Evolutionary conservation across 306 rosid species (phyloP).

Genomic region (Begonia masoniana): DNA sequence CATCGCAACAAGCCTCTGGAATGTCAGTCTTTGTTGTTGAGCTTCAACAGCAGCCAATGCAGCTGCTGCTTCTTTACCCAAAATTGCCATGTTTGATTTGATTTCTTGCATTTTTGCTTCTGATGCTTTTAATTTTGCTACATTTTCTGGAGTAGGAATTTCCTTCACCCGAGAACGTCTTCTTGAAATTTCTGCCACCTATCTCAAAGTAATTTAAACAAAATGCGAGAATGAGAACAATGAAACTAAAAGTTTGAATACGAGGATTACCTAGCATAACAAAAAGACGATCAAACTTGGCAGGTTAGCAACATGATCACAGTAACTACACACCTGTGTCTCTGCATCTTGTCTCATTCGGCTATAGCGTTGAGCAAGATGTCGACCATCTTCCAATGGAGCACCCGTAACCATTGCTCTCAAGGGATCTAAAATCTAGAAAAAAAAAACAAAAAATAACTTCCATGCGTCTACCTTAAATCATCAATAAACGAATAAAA

Average conservation of each 20-base stretch:
- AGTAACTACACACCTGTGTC: constrained; percentile 29
- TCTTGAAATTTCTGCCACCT: constrained; percentile 72
- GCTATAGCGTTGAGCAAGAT: constrained; percentile 95
- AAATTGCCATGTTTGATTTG: constrained; percentile 83
- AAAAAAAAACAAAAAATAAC: background rate
- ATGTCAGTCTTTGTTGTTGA: constrained; percentile 90
- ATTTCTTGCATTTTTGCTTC: constrained; percentile 82
- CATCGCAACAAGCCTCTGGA: constrained; percentile 96
- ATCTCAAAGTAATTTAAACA: constrained; percentile 6
- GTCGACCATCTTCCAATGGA: constrained; percentile 99
- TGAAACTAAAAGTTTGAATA: background rate
- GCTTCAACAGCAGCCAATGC: constrained; percentile 93
- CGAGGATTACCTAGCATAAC: background rate
- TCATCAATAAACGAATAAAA: too few relatives aligned
- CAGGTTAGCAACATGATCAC: background rate
- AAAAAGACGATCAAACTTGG: background rate
- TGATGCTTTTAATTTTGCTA: constrained; percentile 77
- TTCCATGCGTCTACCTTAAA: too few relatives aligned
- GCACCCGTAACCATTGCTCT: constrained; percentile 74
- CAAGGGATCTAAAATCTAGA: constrained; percentile 88
- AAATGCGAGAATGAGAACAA: too few relatives aligned
- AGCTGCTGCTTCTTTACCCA: constrained; percentile 90
- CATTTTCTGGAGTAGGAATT: constrained; percentile 62
- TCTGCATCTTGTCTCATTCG: constrained; percentile 97
- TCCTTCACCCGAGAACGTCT: constrained; percentile 77